Evolutionary conservation across 192 early-diverging fungal genomes (phyloP).

Genomic region (Coemansia sp.): DNA sequence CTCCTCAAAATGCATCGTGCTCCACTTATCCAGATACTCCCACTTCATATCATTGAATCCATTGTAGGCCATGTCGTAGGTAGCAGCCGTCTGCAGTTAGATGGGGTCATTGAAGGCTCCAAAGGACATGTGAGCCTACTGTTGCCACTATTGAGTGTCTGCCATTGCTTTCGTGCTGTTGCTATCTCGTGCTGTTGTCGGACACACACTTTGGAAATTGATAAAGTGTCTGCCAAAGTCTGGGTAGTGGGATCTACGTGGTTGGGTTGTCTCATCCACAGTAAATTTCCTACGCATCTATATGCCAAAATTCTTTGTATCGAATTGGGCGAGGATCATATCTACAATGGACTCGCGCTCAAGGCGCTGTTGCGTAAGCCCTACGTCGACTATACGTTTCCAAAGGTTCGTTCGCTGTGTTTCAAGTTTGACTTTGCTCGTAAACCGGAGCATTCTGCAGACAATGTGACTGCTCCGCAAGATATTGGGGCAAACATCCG

Average conservation of each 20-base stretch:
- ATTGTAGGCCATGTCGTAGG: neutral
- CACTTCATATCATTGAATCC: neutral
- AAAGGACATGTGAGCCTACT: neutral
- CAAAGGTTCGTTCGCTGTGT: neutral
- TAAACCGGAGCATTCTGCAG: neutral
- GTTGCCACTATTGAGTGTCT: neutral
- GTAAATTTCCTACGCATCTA: neutral
- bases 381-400: neutral
- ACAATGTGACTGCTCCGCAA: neutral
- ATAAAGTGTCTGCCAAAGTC: neutral
- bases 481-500: neutral
- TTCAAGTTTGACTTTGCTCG: neutral
- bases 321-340: neutral
- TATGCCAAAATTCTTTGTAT: neutral
- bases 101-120: neutral
- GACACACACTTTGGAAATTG: neutral
- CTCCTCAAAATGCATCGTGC: neutral
- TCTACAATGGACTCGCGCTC: neutral
- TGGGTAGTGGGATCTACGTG: neutral
- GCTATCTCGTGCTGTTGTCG: neutral
- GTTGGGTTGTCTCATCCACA: neutral
- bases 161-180: neutral
- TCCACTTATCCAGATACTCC: neutral
- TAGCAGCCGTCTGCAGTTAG: neutral
- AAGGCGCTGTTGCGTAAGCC: neutral